A percentile compares a stretch with the other conserved stretches of the same genome.
Evolutionary conservation across 495 filamentous ascomycete genomes (phyloP).

Genomic region (Penicilliopsis zonata): DNA sequence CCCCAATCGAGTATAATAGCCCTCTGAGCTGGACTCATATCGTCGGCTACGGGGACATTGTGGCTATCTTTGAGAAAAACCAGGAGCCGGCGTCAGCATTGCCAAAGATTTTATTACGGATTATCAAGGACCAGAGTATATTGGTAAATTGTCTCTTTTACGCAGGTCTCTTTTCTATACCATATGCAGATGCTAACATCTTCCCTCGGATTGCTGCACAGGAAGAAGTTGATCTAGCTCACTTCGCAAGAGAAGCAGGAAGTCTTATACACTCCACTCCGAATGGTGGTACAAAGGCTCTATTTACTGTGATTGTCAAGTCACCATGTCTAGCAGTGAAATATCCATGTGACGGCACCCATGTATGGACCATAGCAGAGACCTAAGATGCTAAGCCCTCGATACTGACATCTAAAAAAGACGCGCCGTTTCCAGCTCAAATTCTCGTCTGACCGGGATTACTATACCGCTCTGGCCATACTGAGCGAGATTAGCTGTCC

Average conservation of each 20-base stretch:
- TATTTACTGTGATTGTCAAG: conserved; percentile 30
- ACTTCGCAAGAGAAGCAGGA: conserved; percentile 11
- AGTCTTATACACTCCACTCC: conserved; percentile 5
- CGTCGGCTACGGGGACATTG: conserved; percentile 19
- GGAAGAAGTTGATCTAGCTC: conserved; percentile 25
- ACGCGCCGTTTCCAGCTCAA: conserved; percentile 33
- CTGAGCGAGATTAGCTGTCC: conserved; percentile 28
- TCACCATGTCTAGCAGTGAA: conserved; percentile 31
- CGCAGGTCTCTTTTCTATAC: too few species aligned
- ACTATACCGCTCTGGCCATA: conserved; percentile 22
- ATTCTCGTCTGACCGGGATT: conserved; percentile 24
- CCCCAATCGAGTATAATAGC: conserved; percentile 16
- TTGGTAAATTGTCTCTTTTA: conserved; percentile 13
- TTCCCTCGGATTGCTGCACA: conserved; percentile 7
- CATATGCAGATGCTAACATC: too few species aligned
- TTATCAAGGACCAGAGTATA: conserved; percentile 12
- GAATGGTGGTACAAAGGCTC: conserved; percentile 8
- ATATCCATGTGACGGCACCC: conserved; percentile 15
- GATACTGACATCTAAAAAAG: conserved; percentile 5
- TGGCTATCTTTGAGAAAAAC: conserved; percentile 16
- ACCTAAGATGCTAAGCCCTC: not conserved
- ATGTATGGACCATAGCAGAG: conserved; percentile 4
- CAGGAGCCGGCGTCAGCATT: not conserved
- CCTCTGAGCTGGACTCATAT: conserved; percentile 29
- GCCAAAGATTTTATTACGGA: conserved; percentile 12